Percentiles rank a stretch among this genome's conserved stretches.
These are phyloP conservation scores for Canavalia ensiformis DNA, from an alignment of 306 rosid genomes.

Conservation along the genomic window DNA sequence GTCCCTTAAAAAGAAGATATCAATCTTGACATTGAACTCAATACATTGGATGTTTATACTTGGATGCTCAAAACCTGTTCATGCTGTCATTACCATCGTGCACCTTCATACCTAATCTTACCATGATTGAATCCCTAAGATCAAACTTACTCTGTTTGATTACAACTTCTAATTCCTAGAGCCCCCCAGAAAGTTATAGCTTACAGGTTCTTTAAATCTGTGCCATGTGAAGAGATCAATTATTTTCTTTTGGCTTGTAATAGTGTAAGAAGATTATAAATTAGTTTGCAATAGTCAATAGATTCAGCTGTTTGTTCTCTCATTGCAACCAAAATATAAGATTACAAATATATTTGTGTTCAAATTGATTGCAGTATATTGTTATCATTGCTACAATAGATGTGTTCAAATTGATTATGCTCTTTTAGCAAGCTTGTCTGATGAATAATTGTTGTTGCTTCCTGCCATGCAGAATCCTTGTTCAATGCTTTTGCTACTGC, in stretches of 20 bases:
- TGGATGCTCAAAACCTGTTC: conserved; percentile 22
- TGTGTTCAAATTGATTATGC: conserved; percentile 34
- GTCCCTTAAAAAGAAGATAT: conserved; percentile 22
- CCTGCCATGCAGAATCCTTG: conserved; percentile 78
- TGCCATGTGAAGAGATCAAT: conserved; percentile 28
- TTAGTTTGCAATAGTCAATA: neutral
- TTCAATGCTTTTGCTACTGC: conserved; percentile 99
- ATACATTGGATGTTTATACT: conserved; percentile 1
- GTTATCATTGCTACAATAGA: conserved; percentile 21
- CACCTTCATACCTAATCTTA: neutral
- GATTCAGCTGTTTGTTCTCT: neutral
- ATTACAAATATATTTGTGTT: conserved; percentile 15
- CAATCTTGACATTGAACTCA: conserved; percentile 8
- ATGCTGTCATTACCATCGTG: neutral
- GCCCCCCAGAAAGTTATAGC: neutral
- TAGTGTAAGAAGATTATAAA: conserved; percentile 1
- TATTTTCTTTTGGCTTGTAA: conserved; percentile 1
- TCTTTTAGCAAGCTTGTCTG: conserved; percentile 17
- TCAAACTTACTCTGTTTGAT: conserved; percentile 2
- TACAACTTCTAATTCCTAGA: conserved; percentile 1
- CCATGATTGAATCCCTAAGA: conserved; percentile 14
- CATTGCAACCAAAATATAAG: neutral
- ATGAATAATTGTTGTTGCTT: conserved; percentile 42
- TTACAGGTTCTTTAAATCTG: conserved; percentile 2
- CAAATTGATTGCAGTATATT: conserved; percentile 19